phyloP scores from a whole-genome alignment of 345 rosid genomes.

The Euphorbia tirucalli region DNA sequence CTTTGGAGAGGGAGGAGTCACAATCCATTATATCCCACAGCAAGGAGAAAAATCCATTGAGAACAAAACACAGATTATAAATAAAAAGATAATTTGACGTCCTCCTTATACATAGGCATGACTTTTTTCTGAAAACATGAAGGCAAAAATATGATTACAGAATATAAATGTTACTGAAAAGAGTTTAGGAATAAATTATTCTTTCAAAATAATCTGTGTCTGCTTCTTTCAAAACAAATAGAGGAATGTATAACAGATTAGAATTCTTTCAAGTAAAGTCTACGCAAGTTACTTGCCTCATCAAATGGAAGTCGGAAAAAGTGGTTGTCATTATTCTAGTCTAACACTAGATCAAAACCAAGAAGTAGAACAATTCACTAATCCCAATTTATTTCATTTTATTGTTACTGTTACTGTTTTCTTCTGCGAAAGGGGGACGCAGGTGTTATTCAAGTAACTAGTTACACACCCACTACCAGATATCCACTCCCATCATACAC shows the following conservation, averaged over 20 bases:
- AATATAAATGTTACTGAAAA: no score
- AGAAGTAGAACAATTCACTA: neutral
- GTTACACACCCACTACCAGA: no score
- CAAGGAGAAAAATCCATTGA: neutral
- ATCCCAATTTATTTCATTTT: no score
- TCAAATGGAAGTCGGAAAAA: neutral
- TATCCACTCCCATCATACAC: neutral
- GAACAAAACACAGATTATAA: neutral
- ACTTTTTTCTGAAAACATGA: conserved; percentile 1
- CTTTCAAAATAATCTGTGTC: neutral
- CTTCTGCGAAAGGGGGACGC: no score
- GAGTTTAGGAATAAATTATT: neutral
- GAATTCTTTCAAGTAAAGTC: neutral
- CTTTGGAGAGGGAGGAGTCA: neutral
- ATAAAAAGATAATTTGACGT: neutral
- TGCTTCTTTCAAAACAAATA: no score
- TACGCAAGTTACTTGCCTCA: neutral
- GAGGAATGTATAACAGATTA: neutral
- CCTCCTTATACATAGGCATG: neutral
- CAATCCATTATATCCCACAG: neutral
- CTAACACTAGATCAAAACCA: neutral
- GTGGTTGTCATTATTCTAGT: neutral
- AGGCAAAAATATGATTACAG: neutral
- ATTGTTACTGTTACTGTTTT: no score
- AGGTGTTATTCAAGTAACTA: neutral